These are phyloP conservation scores for Usnea hakonensis DNA, from an alignment of 495 filamentous ascomycete species.

Conservation along the genomic window DNA sequence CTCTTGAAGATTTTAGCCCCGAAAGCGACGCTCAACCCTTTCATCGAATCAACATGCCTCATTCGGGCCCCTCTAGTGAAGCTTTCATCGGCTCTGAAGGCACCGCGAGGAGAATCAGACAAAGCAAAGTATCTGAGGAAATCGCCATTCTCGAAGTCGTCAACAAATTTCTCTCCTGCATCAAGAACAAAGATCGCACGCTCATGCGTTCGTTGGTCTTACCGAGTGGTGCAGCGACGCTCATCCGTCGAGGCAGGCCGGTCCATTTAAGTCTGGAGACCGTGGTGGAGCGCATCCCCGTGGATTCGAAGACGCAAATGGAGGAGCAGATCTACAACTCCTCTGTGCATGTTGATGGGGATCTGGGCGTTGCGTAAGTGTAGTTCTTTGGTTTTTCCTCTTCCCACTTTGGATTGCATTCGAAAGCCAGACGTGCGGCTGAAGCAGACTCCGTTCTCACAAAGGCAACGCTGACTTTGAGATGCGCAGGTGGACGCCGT, in stretches of 20 bases:
- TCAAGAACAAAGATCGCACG: conserved; percentile 2
- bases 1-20: not conserved
- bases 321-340: conserved; percentile 2
- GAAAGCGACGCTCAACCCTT: not conserved
- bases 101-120: not conserved
- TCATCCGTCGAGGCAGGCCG: conserved; percentile 1
- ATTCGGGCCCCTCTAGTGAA: not conserved
- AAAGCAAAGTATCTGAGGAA: not conserved
- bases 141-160: conserved; percentile 1
- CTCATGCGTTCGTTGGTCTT: conserved; percentile 1
- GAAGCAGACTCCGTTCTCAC: not conserved
- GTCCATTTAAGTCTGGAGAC: conserved; percentile 2
- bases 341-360: not conserved
- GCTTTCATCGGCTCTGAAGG: not conserved
- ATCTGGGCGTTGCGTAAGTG: not conserved
- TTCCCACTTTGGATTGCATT: not conserved
- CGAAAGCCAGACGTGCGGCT: not conserved
- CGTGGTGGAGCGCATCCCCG: not conserved
- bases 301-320: not conserved
- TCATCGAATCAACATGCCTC: not conserved
- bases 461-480: not conserved
- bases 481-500: not conserved
- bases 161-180: conserved; percentile 6
- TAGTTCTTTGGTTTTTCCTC: not conserved
- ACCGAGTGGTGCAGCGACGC: not conserved